Percentiles rank a stretch among this genome's conserved stretches.
Conservation (phyloP, 2,329 filamentous ascomycete genomes). For the Capronia americana region DNA sequence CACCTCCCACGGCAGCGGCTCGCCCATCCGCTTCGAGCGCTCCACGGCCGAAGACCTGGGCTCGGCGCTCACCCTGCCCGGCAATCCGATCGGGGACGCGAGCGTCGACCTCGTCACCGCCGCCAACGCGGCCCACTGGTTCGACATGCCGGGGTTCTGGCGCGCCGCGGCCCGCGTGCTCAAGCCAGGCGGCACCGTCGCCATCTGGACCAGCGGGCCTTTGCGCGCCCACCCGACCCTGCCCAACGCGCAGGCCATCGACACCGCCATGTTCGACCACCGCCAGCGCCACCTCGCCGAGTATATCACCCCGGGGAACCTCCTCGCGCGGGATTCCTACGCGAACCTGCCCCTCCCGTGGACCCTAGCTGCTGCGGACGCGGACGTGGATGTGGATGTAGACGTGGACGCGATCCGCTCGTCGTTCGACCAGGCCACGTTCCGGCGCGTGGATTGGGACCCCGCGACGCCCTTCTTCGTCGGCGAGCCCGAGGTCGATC, state of each 20-base stretch:
- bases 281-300: slow-evolving; percentile 49
- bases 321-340: slow-evolving; percentile 51
- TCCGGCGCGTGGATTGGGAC: slow-evolving; percentile 24
- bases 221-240: slow-evolving; percentile 43
- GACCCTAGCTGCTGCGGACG: slow-evolving; percentile 40
- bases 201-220: slow-evolving; percentile 54
- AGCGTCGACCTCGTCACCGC: slow-evolving; percentile 58
- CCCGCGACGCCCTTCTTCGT: slow-evolving; percentile 40
- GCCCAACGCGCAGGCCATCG: slow-evolving; percentile 52
- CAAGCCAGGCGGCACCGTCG: slow-evolving; percentile 60
- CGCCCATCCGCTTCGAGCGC: neutral
- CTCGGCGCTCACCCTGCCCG: too few relatives aligned
- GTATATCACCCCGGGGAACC: slow-evolving; percentile 53
- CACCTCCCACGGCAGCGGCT: slow-evolving; percentile 53
- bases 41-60: neutral
- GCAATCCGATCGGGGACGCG: too few relatives aligned
- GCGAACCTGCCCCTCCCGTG: slow-evolving; percentile 58
- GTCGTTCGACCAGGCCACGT: slow-evolving; percentile 19
- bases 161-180: slow-evolving; percentile 53
- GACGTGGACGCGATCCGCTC: slow-evolving; percentile 25
- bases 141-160: slow-evolving; percentile 62
- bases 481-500: slow-evolving; percentile 34
- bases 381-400: too few relatives aligned
- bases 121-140: slow-evolving; percentile 63
- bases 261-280: slow-evolving; percentile 50